Evolutionary conservation across 371 early-diverging fungal genomes (phyloP).

Genomic region (Funneliformis caledonium): DNA sequence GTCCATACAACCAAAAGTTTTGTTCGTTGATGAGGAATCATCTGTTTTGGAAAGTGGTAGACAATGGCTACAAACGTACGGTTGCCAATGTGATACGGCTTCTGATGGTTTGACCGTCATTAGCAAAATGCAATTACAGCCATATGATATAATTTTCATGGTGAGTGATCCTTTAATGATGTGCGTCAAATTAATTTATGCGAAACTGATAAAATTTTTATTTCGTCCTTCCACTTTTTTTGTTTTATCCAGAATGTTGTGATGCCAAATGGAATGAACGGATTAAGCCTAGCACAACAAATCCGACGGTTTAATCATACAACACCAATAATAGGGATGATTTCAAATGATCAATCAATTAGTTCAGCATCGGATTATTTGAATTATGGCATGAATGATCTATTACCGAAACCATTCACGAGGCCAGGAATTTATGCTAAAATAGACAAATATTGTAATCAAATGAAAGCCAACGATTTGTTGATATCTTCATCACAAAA

Average conservation of each 20-base stretch:
- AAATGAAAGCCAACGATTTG: conserved; percentile 46
- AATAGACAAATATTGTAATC: conserved; percentile 70
- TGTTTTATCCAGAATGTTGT: conserved; percentile 62
- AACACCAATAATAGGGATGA: conserved; percentile 82
- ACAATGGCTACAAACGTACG: conserved; percentile 64
- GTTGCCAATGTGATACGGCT: conserved; percentile 75
- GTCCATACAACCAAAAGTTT: conserved; percentile 70
- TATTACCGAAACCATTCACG: conserved; percentile 83
- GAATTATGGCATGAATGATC: conserved; percentile 79
- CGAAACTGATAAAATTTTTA: neutral
- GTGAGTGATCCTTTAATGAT: conserved; percentile 44
- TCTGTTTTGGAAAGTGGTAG: conserved; percentile 64
- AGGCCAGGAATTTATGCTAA: conserved; percentile 56
- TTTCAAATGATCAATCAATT: conserved; percentile 48
- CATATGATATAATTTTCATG: conserved; percentile 82
- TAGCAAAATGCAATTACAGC: conserved; percentile 58
- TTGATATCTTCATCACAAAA: neutral
- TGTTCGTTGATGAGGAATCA: conserved; percentile 80
- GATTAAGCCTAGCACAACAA: conserved; percentile 63
- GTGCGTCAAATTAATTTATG: neutral
- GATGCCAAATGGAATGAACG: conserved; percentile 60
- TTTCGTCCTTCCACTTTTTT: neutral
- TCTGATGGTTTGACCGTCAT: conserved; percentile 76
- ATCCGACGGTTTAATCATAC: conserved; percentile 74
- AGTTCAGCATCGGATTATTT: conserved; percentile 71